Evolutionary conservation across 1,284 basidiomycete species (phyloP), one percentile per base, ranked within the genome.

Genomic region (Cerrena zonata): DNA sequence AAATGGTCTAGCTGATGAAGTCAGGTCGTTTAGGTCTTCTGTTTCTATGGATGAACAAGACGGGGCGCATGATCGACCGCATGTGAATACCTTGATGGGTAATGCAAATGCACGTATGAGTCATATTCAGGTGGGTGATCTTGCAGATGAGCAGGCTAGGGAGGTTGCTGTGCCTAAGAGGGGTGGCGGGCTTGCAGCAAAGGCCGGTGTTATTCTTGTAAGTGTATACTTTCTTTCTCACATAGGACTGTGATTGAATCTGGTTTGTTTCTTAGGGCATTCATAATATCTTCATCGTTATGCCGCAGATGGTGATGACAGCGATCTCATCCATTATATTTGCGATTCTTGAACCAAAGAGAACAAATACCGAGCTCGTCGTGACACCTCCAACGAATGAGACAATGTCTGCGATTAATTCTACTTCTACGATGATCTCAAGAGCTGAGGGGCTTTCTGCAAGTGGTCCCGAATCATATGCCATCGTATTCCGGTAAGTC

Each of bases 141-240:
- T 53, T n/a, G 50, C 47, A 5, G 53, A 45, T 15, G 56, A 61
- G 5, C 53, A 45, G 4, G 56, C 51, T 4, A 49, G 44, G 1
- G 52, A 39, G 13, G 49, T 45, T 11, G 40, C 23, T 23, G 51
- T 12, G 5, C 40, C 26, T 47, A 51, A 15, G 49, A 40, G 15
- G 49, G n/a, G 27, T 47, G 53, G 58, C 1, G 63, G 60, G 18
- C 58, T 70, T 5, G 64, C 65, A n/a, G 61, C 63, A 13, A 91
- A 92, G 65, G 90, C 91, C 0, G 93, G 93, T n/a, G 84, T 91
- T 26, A 93, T 95, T 51, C 71, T 95, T 49, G 89, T 91, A 58
- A 55, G 85, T 68, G 11, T 4, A 11, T 36, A n/a, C 34, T 10
- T 36, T 10, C 10, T n/a, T 45, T 45, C 11, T 21, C 11, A 7